Evolutionary conservation across 371 early-diverging fungal genomes (phyloP).

Genomic region (Mucor sp.): DNA sequence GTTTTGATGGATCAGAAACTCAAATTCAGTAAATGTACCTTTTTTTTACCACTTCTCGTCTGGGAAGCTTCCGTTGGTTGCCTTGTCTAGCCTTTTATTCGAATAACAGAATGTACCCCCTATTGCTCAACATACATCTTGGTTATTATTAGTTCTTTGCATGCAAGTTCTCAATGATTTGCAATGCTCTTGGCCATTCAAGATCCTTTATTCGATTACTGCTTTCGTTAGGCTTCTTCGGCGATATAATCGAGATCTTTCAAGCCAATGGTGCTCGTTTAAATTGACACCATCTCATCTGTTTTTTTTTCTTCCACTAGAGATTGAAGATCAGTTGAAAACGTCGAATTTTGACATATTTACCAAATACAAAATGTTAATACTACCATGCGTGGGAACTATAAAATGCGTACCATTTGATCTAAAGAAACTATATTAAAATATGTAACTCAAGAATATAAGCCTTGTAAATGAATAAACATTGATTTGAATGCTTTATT

Average conservation of each 20-base stretch:
- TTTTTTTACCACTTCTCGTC: background rate
- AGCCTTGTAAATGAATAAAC: background rate
- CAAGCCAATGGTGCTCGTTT: background rate
- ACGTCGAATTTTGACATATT: background rate
- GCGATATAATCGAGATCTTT: background rate
- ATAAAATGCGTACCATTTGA: background rate
- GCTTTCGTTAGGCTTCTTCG: background rate
- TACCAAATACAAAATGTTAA: background rate
- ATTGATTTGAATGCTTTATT: background rate
- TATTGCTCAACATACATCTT: background rate
- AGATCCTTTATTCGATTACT: background rate
- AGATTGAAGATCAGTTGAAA: background rate
- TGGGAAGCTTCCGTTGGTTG: background rate
- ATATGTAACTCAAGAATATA: background rate
- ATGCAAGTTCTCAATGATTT: background rate
- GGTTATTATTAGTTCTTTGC: background rate
- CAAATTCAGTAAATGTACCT: background rate
- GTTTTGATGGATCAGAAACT: background rate
- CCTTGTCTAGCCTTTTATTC: background rate
- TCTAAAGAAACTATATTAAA: background rate
- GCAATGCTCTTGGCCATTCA: background rate
- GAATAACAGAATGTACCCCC: background rate
- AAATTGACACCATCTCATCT: slow-evolving; percentile 11
- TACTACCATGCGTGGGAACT: slow-evolving; percentile 1
- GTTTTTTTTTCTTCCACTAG: background rate